phyloP scores from a whole-genome alignment of 345 rosid species.

The Populus ilicifolia region DNA sequence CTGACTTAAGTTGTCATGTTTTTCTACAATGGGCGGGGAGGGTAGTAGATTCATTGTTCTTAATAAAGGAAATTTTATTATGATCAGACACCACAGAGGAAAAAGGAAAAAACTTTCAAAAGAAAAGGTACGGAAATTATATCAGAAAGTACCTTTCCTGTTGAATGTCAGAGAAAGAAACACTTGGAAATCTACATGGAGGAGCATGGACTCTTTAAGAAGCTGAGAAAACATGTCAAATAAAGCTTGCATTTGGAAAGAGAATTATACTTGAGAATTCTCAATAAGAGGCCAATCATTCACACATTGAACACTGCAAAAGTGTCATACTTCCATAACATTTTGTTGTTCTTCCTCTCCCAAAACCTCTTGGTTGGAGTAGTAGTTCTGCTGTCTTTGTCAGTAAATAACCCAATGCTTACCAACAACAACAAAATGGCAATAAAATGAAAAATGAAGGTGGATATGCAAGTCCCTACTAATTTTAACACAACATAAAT shows the following conservation, averaged over 20 bases:
- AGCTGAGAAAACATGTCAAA: neutral
- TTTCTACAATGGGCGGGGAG: neutral
- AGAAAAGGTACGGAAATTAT: neutral
- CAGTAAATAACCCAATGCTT: neutral
- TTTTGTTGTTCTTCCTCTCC: neutral
- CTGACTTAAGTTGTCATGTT: neutral
- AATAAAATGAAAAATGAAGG: neutral
- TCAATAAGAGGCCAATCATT: neutral
- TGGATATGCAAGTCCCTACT: neutral
- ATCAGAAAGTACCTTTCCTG: neutral
- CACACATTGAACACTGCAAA: neutral
- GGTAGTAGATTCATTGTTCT: neutral
- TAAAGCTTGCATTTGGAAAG: neutral
- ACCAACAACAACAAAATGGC: neutral
- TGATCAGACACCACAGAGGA: neutral
- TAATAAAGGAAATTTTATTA: neutral
- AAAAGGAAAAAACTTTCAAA: neutral
- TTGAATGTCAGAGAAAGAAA: neutral
- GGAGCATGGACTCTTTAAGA: too few species aligned
- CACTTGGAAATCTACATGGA: too few species aligned
- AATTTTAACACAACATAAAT: neutral
- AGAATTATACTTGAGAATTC: neutral
- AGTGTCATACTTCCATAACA: neutral
- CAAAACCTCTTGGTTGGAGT: neutral
- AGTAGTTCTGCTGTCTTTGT: neutral